Conservation (phyloP, 495 filamentous ascomycete genomes). For the Podospora pseudopauciseta region DNA sequence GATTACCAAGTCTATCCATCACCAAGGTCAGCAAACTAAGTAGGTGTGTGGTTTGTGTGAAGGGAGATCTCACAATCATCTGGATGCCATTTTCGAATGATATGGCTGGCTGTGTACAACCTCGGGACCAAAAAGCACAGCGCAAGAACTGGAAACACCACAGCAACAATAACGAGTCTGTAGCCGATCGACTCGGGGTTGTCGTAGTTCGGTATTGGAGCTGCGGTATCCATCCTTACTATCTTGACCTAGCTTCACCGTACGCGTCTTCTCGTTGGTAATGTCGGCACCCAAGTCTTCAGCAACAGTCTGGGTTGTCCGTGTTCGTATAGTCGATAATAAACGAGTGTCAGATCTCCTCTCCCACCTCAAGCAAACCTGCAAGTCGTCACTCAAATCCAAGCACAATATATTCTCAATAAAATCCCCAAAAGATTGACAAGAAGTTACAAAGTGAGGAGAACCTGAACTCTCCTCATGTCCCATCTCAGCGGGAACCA, state of each 20-base stretch:
- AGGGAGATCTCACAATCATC: constrained; percentile 27
- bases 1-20: constrained; percentile 11
- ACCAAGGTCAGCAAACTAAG: constrained; percentile 2
- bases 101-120: constrained; percentile 22
- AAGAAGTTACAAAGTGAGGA: neutral
- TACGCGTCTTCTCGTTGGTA: no score
- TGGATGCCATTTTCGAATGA: constrained; percentile 25
- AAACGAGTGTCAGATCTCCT: no score
- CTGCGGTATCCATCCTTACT: constrained; percentile 5
- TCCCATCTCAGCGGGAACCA: neutral
- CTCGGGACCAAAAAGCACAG: constrained; percentile 21
- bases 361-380: neutral
- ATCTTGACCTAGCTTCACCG: neutral
- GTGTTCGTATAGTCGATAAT: no score
- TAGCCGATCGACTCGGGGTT: constrained; percentile 26
- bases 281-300: no score
- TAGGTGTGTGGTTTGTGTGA: neutral
- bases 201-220: constrained; percentile 29
- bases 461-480: neutral
- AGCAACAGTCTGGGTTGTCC: no score
- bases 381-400: no score
- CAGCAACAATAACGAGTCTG: constrained; percentile 19
- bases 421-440: neutral
- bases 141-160: constrained; percentile 23
- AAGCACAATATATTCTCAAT: neutral